Conservation (phyloP, 306 rosid species). For the Acacia confusa region DNA sequence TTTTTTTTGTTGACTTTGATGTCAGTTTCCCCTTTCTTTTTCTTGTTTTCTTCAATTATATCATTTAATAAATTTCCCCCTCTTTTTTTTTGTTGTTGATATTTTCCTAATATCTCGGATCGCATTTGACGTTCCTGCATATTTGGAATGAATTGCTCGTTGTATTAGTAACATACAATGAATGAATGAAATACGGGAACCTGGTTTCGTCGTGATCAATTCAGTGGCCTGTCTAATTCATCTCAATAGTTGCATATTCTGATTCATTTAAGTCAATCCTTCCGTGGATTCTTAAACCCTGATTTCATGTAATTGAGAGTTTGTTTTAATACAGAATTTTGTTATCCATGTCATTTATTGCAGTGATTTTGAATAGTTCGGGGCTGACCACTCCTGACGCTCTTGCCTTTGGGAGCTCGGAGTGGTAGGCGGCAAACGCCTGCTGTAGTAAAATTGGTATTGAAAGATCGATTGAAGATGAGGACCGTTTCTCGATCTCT, state of each 20-base stretch:
- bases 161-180: constrained; percentile 1
- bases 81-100: neutral
- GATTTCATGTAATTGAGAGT: neutral
- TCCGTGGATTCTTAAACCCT: neutral
- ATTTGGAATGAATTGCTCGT: constrained; percentile 12
- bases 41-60: neutral
- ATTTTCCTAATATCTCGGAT: neutral
- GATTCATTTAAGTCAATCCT: neutral
- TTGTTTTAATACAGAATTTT: constrained; percentile 8
- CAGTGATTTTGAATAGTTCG: constrained; percentile 35
- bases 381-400: constrained; percentile 14
- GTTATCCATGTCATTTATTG: constrained; percentile 25
- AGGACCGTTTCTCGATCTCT: constrained; percentile 55
- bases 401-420: constrained; percentile 29
- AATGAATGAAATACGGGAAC: neutral
- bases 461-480: constrained; percentile 49
- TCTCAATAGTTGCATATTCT: neutral
- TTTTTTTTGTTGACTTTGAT: neutral
- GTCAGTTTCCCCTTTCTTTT: neutral
- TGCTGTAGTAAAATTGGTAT: neutral
- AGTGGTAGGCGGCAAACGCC: neutral
- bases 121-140: neutral
- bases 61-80: neutral
- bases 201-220: constrained; percentile 15
- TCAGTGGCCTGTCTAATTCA: constrained; percentile 12